Evolutionary conservation across 169 alveolate genomes (phyloP).

Genomic region (Plasmodium cynomolgi): DNA sequence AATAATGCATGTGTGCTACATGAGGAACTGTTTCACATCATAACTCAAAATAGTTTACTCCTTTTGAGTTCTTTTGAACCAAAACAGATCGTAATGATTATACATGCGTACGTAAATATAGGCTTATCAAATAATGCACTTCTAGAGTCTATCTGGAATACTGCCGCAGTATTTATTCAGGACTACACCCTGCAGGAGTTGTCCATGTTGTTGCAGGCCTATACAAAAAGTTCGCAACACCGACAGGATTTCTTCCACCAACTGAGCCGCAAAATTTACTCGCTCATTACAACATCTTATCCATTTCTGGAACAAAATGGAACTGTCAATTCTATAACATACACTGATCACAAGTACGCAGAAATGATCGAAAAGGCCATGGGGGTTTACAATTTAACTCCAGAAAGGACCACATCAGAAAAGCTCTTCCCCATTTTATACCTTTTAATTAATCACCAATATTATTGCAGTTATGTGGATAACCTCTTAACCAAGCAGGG

Average conservation of each 20-base stretch:
- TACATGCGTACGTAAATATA: slow-evolving; percentile 67
- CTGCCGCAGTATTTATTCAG: slow-evolving; percentile 8
- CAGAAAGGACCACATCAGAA: background rate
- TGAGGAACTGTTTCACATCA: slow-evolving; percentile 41
- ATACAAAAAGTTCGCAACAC: slow-evolving; percentile 62
- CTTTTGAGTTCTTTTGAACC: slow-evolving; percentile 57
- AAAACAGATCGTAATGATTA: slow-evolving; percentile 56
- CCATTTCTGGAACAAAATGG: slow-evolving; percentile 7
- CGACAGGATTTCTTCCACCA: slow-evolving; percentile 15
- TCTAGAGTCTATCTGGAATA: slow-evolving; percentile 29
- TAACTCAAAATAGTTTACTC: slow-evolving; percentile 22
- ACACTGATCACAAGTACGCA: slow-evolving; percentile 1
- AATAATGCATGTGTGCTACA: slow-evolving; percentile 66
- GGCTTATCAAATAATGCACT: slow-evolving; percentile 41
- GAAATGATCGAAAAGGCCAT: background rate
- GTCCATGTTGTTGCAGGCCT: slow-evolving; percentile 68
- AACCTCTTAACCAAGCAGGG: background rate
- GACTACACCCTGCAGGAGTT: slow-evolving; percentile 57
- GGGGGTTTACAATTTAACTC: background rate
- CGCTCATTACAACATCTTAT: background rate
- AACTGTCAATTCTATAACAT: background rate
- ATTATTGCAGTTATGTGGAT: background rate
- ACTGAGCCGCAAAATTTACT: slow-evolving; percentile 6
- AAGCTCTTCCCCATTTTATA: slow-evolving; percentile 2
- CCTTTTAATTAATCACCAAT: background rate